Base-by-base conservation (phyloP, 768 basidiomycete species). In the Mycena alexandri region DNA sequence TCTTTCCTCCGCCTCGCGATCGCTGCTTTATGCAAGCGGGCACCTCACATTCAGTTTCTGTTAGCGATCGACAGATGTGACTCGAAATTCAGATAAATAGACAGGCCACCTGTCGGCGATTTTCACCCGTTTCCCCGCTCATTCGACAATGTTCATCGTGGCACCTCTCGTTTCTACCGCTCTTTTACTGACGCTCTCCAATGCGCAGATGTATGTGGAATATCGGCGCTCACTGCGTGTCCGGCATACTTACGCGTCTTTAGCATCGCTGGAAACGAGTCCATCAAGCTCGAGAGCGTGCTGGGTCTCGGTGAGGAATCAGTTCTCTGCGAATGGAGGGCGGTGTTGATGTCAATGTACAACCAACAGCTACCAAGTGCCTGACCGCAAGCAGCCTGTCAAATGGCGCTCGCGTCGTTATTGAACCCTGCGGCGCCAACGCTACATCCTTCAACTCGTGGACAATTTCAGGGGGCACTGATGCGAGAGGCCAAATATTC, bases 341-440 rank as follows among this genome's bases (percentile, higher is more conserved):
- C 53, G 29, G 36, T 41, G 55, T 57, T 57, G 38, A 57, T 57
- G 38, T 42, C n/a, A 42, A 44, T 57, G 12, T 57, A 41, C 42
- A 57, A 42, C 55, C 36, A 57, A 57, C 36, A 42, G 55, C 36
- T 42, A 44, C 36, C 42, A 57, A 57, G 55, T 57, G 55, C 55
- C 55, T 57, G 38, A 57, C 55, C 36, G 55, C 55, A 57, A 42
- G 38, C 55, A 57, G 55, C 42, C 55, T 57, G 38, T 42, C 36
- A 43, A 57, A 57, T 44, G 55, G 55, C 55, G 55, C 55, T 21
- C 55, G 38, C 25, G 55, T 57, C 55, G 41, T 57, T 41, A 57
- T 57, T 57, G 38, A 57, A 44, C 22, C 21, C 55, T 57, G 55
- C 55, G 55, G 55, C 55, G 55, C 55, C 55, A 57, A 57, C 22